These are phyloP conservation scores for Fagus crenata DNA, from an alignment of 306 rosid species.

Conservation along the genomic window DNA sequence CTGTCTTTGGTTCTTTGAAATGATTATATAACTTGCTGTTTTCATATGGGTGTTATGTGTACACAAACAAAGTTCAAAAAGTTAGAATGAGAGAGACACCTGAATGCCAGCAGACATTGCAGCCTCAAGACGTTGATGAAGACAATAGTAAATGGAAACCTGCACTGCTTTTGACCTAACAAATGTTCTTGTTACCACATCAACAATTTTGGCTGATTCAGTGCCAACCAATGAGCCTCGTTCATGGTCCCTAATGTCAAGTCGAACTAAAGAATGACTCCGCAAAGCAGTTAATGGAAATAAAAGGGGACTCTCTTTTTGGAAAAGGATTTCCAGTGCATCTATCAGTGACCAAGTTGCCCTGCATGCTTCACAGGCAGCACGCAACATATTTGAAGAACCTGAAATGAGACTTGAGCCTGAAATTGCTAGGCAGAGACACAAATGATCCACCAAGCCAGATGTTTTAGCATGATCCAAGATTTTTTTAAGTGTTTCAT, in stretches of 20 bases:
- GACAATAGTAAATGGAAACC: constrained; percentile 78
- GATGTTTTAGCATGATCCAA: constrained; percentile 82
- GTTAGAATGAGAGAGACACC: constrained; percentile 46
- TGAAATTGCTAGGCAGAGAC: constrained; percentile 69
- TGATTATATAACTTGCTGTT: not conserved
- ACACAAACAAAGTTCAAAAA: not conserved
- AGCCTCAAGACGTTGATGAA: constrained; percentile 80
- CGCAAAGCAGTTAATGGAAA: constrained; percentile 68
- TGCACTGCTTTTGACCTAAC: constrained; percentile 77
- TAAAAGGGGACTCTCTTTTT: constrained; percentile 48
- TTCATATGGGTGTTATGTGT: not conserved
- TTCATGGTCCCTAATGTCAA: constrained; percentile 50
- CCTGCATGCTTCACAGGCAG: constrained; percentile 86
- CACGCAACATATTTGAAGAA: constrained; percentile 73
- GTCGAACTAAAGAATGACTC: constrained; percentile 52
- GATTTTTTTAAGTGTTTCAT: constrained; percentile 53
- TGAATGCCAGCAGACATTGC: constrained; percentile 72
- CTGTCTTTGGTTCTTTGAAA: not conserved
- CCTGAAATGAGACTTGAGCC: constrained; percentile 89
- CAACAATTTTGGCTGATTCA: constrained; percentile 67
- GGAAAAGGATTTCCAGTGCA: constrained; percentile 58
- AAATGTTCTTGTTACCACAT: constrained; percentile 69
- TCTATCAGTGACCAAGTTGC: constrained; percentile 81
- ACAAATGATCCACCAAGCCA: constrained; percentile 77
- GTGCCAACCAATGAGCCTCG: constrained; percentile 47